These are phyloP conservation scores for Fistulinella cinereoalba DNA, from an alignment of 1,284 basidiomycete species.

Conservation along the genomic window DNA sequence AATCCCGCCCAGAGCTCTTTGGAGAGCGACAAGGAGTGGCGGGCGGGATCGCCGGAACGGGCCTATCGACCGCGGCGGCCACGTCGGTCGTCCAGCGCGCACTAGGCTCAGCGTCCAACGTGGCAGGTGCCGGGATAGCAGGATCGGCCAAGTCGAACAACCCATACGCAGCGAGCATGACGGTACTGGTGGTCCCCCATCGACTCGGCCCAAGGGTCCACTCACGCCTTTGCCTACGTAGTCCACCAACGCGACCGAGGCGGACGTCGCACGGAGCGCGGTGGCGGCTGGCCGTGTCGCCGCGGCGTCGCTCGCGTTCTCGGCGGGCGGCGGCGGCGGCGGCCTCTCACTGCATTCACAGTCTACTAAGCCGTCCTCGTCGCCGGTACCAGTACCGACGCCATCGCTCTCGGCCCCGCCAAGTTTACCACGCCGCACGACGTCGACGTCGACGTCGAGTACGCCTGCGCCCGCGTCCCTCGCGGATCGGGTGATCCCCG, in stretches of 20 bases:
- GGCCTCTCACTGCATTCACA: not conserved
- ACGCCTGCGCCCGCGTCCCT: conserved; percentile 21
- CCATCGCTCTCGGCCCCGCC: no score
- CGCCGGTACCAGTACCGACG: no score
- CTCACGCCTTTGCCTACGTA: not conserved
- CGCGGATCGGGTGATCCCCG: not conserved
- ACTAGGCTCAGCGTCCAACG: no score
- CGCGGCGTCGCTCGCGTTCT: conserved; percentile 47
- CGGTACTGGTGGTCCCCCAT: conserved; percentile 14
- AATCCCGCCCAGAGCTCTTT: conserved; percentile 67
- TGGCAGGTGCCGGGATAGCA: no score
- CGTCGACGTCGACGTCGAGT: no score
- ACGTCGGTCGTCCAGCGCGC: conserved; percentile 49
- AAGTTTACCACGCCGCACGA: conserved; percentile 38
- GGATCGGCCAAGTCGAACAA: conserved; percentile 28
- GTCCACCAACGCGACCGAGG: not conserved
- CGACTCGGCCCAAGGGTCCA: no score
- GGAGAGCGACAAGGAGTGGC: conserved; percentile 12
- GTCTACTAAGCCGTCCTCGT: no score
- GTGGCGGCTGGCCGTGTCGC: conserved; percentile 42
- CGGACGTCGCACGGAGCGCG: conserved; percentile 33
- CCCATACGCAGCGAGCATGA: conserved; percentile 26
- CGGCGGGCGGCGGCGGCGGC: conserved; percentile 14
- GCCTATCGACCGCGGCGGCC: conserved; percentile 32
- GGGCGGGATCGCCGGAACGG: conserved; percentile 15